Conservation (phyloP, 352 stramenopile genomes). For the Discostella stelligera region DNA sequence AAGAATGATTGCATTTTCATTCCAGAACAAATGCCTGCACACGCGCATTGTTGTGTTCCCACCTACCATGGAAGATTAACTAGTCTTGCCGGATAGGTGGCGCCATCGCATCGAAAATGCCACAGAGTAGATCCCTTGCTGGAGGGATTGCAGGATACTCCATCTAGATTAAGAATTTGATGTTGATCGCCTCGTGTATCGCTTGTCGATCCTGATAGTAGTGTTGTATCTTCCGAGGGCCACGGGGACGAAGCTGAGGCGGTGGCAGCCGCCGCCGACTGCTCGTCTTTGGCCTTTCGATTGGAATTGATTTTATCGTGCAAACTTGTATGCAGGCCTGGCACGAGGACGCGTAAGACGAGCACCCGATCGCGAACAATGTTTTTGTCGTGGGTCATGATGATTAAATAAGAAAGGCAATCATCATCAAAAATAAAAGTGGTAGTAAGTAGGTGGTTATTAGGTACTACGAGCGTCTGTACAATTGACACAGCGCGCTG, state of each 20-base stretch:
- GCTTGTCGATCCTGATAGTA: not conserved
- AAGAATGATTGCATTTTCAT: too few species aligned
- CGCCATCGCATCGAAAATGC: slow-evolving; percentile 78
- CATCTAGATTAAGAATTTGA: slow-evolving; percentile 72
- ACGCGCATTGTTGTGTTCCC: not conserved
- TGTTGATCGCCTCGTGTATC: not conserved
- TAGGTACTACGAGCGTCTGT: too few species aligned
- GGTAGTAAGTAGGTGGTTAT: too few species aligned
- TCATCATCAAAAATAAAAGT: too few species aligned
- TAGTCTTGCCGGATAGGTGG: slow-evolving; percentile 73
- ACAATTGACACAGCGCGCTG: too few species aligned
- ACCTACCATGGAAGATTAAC: slow-evolving; percentile 72
- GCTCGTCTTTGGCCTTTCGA: slow-evolving; percentile 45
- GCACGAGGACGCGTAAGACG: slow-evolving; percentile 71
- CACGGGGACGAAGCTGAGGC: not conserved
- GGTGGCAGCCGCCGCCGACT: not conserved
- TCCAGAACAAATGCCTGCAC: not conserved
- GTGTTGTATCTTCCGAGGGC: not conserved
- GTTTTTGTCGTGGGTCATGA: slow-evolving; percentile 25
- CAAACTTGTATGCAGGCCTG: slow-evolving; percentile 65
- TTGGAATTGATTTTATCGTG: slow-evolving; percentile 75
- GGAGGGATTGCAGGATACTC: slow-evolving; percentile 68
- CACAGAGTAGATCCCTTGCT: slow-evolving; percentile 61
- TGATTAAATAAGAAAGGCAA: too few species aligned
- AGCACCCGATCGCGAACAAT: slow-evolving; percentile 66